These are phyloP conservation scores for Crassisporium funariophilum DNA, from an alignment of 768 basidiomycete genomes.

Conservation along the genomic window DNA sequence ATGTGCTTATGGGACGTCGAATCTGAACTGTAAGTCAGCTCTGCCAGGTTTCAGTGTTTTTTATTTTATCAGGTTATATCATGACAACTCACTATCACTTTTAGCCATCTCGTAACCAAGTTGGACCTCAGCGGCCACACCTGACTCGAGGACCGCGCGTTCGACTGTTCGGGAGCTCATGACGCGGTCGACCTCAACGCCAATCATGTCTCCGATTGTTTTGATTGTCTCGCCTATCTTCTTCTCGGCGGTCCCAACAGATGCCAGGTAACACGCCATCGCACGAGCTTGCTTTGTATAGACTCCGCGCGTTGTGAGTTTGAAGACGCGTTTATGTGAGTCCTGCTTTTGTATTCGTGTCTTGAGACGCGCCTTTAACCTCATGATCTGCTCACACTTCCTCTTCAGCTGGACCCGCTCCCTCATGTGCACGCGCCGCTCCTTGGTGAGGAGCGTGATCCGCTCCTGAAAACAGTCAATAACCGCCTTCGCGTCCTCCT, in stretches of 20 bases:
- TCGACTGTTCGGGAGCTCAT: constrained; percentile 11
- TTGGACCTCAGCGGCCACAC: no score
- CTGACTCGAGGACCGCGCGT: constrained; percentile 14
- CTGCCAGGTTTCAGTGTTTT: constrained; percentile 1
- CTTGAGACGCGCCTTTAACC: background rate
- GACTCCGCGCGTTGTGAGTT: background rate
- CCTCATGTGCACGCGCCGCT: background rate
- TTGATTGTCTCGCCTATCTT: background rate
- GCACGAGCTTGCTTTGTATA: background rate
- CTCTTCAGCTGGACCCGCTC: background rate
- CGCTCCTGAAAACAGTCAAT: background rate
- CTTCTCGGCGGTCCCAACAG: background rate
- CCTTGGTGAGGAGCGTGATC: background rate
- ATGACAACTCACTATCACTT: background rate
- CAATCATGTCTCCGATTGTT: background rate
- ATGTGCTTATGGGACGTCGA: constrained; percentile 12
- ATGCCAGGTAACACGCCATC: background rate
- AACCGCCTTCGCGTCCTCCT: background rate
- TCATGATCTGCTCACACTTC: background rate
- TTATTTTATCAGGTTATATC: background rate
- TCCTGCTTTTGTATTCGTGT: background rate
- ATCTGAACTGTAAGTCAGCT: constrained; percentile 8
- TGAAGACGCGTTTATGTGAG: background rate
- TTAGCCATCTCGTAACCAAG: background rate
- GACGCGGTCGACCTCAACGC: background rate